Percentiles rank a stretch among this genome's conserved stretches.
Conservation (phyloP, 2,329 filamentous ascomycete species). For the Knufia petricola region DNA sequence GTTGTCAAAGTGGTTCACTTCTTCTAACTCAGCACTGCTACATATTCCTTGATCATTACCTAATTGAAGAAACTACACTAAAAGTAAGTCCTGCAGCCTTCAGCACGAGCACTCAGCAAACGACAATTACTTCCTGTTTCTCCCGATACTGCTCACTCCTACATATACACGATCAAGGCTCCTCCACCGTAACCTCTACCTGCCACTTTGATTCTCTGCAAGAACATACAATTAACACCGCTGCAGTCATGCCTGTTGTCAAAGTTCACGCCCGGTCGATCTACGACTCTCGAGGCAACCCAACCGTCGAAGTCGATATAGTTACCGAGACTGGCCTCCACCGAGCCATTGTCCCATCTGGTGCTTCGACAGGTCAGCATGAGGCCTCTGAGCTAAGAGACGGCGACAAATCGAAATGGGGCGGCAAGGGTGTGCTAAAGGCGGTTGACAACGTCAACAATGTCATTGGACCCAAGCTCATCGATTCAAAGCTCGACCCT, state of each 20-base stretch:
- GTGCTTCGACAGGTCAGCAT: constrained; percentile 88
- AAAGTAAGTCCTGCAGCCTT: neutral
- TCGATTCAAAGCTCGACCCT: constrained; percentile 72
- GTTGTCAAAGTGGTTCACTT: neutral
- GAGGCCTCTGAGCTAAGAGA: constrained; percentile 88
- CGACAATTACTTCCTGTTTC: neutral
- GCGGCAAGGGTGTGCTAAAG: constrained; percentile 76
- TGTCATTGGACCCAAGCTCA: constrained; percentile 67
- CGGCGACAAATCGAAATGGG: constrained; percentile 78
- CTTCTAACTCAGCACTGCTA: too few species aligned
- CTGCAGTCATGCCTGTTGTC: constrained; percentile 64
- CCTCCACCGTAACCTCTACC: too few species aligned
- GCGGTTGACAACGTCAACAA: constrained; percentile 80
- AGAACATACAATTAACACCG: neutral
- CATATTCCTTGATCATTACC: neutral
- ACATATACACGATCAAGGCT: constrained; percentile 20
- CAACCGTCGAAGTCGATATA: constrained; percentile 95
- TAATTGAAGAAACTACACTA: neutral
- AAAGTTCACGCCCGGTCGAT: constrained; percentile 89
- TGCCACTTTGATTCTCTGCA: too few species aligned
- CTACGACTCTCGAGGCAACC: constrained; percentile 98
- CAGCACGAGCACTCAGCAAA: neutral
- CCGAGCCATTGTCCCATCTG: constrained; percentile 94
- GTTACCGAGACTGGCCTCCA: constrained; percentile 94
- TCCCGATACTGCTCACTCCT: constrained; percentile 17